phyloP scores from a whole-genome alignment of 179 eudicot species.

The Silene noctiflora region DNA sequence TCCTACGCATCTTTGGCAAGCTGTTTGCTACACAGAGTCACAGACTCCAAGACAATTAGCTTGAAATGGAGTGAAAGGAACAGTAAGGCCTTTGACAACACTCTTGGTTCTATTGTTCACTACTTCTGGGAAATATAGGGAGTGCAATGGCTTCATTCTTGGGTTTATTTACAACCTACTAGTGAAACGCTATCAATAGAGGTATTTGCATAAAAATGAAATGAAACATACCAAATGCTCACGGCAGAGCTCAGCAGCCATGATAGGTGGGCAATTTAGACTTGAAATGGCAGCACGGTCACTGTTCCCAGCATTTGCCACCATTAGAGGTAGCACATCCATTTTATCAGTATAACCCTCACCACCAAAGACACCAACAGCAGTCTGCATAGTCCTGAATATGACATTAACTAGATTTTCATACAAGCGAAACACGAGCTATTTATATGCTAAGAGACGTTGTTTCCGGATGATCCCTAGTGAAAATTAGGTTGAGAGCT shows the following conservation, averaged over 20 bases:
- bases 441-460: neutral
- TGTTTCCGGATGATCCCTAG: neutral
- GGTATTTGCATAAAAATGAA: neutral
- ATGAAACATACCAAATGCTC: conserved; percentile 72
- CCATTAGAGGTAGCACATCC: conserved; percentile 69
- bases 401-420: conserved; percentile 10
- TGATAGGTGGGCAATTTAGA: conserved; percentile 67
- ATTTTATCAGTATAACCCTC: conserved; percentile 67
- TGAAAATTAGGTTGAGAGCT: neutral
- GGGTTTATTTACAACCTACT: neutral
- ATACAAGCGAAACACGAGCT: conserved; percentile 4
- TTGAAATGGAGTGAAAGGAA: neutral
- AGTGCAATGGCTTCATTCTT: neutral
- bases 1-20: neutral
- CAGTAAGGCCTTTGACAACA: neutral
- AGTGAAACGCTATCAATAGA: neutral
- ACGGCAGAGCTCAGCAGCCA: conserved; percentile 87
- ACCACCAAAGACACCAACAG: conserved; percentile 95
- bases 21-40: neutral
- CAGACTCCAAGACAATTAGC: neutral
- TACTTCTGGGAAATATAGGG: neutral
- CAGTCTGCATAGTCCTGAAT: conserved; percentile 91
- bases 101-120: neutral
- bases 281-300: conserved; percentile 88
- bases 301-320: conserved; percentile 86